Evolutionary conservation across 345 rosid species (phyloP), one percentile per base, ranked within the genome.

Genomic region (Citrus maxima): DNA sequence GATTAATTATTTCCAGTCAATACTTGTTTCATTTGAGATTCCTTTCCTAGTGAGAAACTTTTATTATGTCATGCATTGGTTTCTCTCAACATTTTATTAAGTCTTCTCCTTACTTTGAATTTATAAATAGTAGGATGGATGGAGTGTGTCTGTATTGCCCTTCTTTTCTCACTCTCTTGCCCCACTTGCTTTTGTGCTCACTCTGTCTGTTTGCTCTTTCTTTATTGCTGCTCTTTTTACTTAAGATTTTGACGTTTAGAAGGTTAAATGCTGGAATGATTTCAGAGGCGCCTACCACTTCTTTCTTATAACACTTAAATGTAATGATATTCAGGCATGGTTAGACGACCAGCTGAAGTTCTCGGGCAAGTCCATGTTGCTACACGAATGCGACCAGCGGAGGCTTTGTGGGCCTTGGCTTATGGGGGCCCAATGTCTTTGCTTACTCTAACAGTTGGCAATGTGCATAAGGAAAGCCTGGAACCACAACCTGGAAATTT

Each of bases 281-380:
- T 74, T 68, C 51, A 24, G 4, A 46, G 22, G 63, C 37, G 18
- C 28, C 46, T 60, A 69, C 28, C 46, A 65, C 61, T 74, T 79
- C 38, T 63, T 80, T 76, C 61, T 73, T 73, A 73, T 76, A 22
- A 40, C 73, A 66, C 71, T 64, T 64, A 34, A 80, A 38, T 67
- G 64, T 75, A 78, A 72, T 79, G 74, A 80, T 46, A 46, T 82
- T 78, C 84, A 93, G 99, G 99, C 77, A 81, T 84, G 74, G 82
- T 88, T 66, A 89, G 98, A 69, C 87, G 99, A 75, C 99, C 98
- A 37, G 99, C 95, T 67, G 99, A 97, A 87, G 95, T 97, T 82
- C 98, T 97, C 77, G 99, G 99, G 85, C 99, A 97, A 88, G 98
- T 94, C 56, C 95, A 93, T 89, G 92, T 97, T 79, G 98, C 98